Conservation (phyloP, 345 rosid genomes). For the Syzygium aromaticum region DNA sequence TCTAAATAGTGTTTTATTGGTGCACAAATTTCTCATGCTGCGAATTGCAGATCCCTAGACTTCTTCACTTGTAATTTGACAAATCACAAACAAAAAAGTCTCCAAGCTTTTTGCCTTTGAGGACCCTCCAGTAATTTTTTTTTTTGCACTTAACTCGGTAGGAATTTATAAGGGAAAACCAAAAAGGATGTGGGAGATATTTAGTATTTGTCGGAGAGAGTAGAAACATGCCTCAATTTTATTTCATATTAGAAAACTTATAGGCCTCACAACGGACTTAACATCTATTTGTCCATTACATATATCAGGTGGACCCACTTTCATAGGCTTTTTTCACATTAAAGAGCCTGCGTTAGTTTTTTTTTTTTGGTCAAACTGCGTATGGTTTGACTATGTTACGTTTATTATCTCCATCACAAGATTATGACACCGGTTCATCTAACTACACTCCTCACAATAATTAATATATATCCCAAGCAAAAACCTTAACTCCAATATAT, state of each 20-base stretch:
- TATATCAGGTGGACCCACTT: not conserved
- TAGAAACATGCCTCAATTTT: not conserved
- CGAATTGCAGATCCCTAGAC: too few relatives aligned
- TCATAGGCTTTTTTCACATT: not conserved
- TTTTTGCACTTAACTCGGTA: not conserved
- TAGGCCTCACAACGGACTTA: rapidly evolving
- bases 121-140: not conserved
- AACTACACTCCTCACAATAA: not conserved
- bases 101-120: not conserved
- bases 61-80: too few relatives aligned
- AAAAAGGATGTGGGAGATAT: not conserved
- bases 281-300: not conserved
- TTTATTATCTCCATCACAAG: not conserved
- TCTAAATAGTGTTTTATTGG: too few relatives aligned
- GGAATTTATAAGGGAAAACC: not conserved
- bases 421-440: not conserved
- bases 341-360: not conserved
- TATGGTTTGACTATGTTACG: rapidly evolving
- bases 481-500: not conserved
- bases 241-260: too few relatives aligned
- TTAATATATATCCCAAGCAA: not conserved
- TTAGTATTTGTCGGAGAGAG: not conserved
- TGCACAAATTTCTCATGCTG: too few relatives aligned
- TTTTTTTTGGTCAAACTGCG: not conserved
- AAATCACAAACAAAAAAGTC: not conserved